Base-by-base conservation (phyloP, 2,329 filamentous ascomycete genomes). In the Talaromyces islandicus region DNA sequence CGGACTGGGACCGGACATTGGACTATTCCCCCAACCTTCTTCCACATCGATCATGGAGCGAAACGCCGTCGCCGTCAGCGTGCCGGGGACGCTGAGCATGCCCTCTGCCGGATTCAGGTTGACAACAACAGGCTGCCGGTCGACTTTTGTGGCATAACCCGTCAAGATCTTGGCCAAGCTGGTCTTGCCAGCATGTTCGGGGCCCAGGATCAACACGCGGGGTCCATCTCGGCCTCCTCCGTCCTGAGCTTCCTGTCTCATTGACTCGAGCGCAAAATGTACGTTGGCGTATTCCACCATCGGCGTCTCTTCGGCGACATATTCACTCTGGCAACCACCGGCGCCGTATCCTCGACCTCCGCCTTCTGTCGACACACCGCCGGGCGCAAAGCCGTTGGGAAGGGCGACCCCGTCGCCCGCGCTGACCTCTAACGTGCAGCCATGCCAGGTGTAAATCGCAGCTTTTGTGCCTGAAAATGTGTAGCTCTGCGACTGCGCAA, bases 381-480 rank as follows among this genome's bases (percentile, higher is more conserved):
- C 65, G 1, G 72, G 60, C 1, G 68, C 66, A 21, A 72, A 64
- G 14, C 70, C 70, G 57, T 74, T 73, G 0, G 69, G 60, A 0
- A 64, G 62, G 4, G 65, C 81, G 59, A 78, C 73, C 52, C 83
- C 78, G 56, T 82, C 82, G 11, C 78, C 77, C 2, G 88, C 87
- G 50, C 82, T 85, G 61, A 97, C 81, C 74, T 97, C 90, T 62
- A 99, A 78, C 57, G 86, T 86, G 76, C 92, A 97, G 68, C 94
- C 93, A 70, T 93, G 87, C 88, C 91, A 96, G 56, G 92, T 96
- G 74, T 90, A 90, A 69, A 99, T 88, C 63, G 93, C 92, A 60
- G 90, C 89, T 78, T 95, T 95, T 66, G 84, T 85, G 59, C 91
- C 90, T 52, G 84, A 83, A 75, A 99, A 93, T 32, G 82, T 87